A percentile compares a stretch with the other conserved stretches of the same genome.
Evolutionary conservation across 2,329 filamentous ascomycete species (phyloP).

Genomic region (Xylaria polymorpha): DNA sequence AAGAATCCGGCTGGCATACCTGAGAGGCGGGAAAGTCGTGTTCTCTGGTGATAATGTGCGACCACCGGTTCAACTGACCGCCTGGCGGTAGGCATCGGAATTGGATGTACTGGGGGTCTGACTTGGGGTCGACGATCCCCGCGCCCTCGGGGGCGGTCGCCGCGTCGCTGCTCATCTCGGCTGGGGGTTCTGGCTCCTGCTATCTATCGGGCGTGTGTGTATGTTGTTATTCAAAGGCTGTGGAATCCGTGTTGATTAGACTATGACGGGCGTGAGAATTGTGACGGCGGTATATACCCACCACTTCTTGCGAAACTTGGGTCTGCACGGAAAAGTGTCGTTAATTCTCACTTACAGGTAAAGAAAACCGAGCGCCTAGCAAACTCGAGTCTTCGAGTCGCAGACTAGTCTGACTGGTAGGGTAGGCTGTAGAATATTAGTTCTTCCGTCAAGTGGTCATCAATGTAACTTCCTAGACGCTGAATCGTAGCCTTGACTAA

Average conservation of each 20-base stretch:
- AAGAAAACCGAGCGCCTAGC: background rate
- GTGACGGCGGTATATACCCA: background rate
- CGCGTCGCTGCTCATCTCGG: slow-evolving; percentile 40
- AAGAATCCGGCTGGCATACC: slow-evolving; percentile 57
- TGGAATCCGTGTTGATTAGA: background rate
- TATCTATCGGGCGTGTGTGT: background rate
- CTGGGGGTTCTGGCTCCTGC: background rate
- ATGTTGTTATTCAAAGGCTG: background rate
- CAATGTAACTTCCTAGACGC: background rate
- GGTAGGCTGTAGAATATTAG: background rate
- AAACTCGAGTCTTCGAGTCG: background rate
- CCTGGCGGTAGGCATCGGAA: slow-evolving; percentile 64
- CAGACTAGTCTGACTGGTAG: background rate
- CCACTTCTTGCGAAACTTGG: no score
- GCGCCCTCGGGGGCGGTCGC: slow-evolving; percentile 37
- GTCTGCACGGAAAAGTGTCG: background rate
- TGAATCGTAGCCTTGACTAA: no score
- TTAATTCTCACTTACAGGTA: slow-evolving; percentile 10
- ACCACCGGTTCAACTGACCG: slow-evolving; percentile 82
- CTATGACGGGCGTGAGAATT: background rate
- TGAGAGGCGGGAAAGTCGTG: slow-evolving; percentile 95
- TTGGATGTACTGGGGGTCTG: slow-evolving; percentile 64
- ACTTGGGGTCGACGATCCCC: slow-evolving; percentile 55
- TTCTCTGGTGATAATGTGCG: slow-evolving; percentile 80
- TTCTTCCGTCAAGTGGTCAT: background rate